Evolutionary conservation across 306 rosid species (phyloP).

Genomic region (Castanospermum australe): DNA sequence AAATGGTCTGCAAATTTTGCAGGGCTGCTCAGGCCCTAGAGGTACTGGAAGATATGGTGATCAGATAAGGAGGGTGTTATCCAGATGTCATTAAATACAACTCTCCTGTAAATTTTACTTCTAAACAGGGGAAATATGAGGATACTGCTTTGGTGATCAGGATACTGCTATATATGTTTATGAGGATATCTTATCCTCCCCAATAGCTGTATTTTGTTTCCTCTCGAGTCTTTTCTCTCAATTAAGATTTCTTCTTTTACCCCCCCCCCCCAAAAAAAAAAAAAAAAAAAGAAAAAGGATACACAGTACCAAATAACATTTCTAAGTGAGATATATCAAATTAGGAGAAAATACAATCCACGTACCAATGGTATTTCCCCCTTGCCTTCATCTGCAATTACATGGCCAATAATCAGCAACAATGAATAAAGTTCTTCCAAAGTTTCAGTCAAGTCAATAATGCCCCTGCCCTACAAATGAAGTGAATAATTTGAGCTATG

Average conservation of each 20-base stretch:
- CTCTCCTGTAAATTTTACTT: constrained; percentile 52
- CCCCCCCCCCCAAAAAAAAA: too few species aligned
- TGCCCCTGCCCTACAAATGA: constrained; percentile 77
- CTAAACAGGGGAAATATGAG: constrained; percentile 51
- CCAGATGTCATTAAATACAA: constrained; percentile 68
- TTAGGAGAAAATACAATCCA: constrained; percentile 26
- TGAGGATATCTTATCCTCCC: background rate
- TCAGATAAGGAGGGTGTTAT: constrained; percentile 62
- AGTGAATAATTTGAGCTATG: constrained; percentile 35
- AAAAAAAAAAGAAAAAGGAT: background rate
- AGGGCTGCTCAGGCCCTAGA: constrained; percentile 50
- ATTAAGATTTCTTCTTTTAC: background rate
- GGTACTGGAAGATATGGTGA: constrained; percentile 64
- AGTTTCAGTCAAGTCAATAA: constrained; percentile 74
- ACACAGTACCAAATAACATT: background rate
- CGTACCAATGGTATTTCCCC: constrained; percentile 93
- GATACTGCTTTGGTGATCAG: too few species aligned
- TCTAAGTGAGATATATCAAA: constrained; percentile 14
- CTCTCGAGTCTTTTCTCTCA: background rate
- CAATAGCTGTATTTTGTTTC: background rate
- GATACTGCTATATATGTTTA: too few species aligned
- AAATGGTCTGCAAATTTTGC: constrained; percentile 53
- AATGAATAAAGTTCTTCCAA: constrained; percentile 93
- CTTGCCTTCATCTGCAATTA: constrained; percentile 92
- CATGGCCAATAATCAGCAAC: constrained; percentile 84